A percentile compares a stretch with the other conserved stretches of the same genome.
Conservation (phyloP, 352 stramenopile species). For the Globisporangium okanoganense region DNA sequence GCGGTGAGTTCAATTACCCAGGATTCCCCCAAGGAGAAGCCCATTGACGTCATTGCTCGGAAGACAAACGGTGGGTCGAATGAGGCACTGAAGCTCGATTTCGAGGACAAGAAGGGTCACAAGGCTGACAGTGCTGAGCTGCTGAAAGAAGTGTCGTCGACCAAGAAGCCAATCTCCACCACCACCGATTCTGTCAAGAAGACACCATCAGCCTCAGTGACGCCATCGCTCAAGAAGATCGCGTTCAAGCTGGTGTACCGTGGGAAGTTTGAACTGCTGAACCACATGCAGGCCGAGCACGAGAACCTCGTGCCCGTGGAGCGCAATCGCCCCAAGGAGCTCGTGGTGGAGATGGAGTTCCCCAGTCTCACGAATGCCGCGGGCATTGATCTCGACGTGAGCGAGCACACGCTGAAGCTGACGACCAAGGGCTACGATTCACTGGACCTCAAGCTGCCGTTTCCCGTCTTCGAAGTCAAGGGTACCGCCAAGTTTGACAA, state of each 20-base stretch:
- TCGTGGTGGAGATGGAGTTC: conserved; percentile 67
- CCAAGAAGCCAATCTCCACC: neutral
- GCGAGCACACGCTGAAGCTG: conserved; percentile 40
- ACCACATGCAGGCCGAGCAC: conserved; percentile 65
- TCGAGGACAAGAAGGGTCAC: neutral
- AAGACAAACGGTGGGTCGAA: neutral
- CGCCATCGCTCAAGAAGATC: conserved; percentile 34
- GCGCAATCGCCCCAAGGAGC: conserved; percentile 44
- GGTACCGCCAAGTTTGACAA: conserved; percentile 85
- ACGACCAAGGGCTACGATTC: conserved; percentile 38
- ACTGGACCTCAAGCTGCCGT: conserved; percentile 63
- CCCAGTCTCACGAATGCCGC: conserved; percentile 48
- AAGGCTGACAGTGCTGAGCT: conserved; percentile 2
- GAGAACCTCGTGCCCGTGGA: conserved; percentile 29
- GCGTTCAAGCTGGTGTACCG: conserved; percentile 60
- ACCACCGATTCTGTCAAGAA: neutral
- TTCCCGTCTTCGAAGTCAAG: conserved; percentile 72
- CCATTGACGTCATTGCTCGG: conserved; percentile 13
- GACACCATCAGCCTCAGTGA: neutral
- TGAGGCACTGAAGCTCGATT: conserved; percentile 1
- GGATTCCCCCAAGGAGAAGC: conserved; percentile 14
- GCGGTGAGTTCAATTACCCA: neutral
- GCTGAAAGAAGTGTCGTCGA: conserved; percentile 18
- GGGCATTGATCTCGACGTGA: conserved; percentile 69
- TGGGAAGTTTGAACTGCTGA: conserved; percentile 63